Evolutionary conservation across 2,329 filamentous ascomycete species (phyloP).

Genomic region (Neofusicoccum laricinum): DNA sequence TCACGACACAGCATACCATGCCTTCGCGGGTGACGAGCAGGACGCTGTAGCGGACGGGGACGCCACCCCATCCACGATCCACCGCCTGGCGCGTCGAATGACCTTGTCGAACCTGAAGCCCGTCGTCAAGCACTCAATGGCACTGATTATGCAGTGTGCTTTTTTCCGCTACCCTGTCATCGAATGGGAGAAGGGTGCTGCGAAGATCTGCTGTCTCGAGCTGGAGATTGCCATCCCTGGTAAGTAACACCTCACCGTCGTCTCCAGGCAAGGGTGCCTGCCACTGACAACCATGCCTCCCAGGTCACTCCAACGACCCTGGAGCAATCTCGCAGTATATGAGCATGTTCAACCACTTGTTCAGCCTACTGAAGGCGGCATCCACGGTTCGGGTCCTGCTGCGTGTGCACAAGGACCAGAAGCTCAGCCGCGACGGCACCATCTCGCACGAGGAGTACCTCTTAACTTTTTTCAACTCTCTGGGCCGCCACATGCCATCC

Average conservation of each 20-base stretch:
- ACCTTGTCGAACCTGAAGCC: too few species aligned
- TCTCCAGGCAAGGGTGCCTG: neutral
- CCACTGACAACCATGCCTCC: neutral
- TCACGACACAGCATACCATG: neutral
- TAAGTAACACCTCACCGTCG: neutral
- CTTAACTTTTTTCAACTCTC: neutral
- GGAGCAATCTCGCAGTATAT: neutral
- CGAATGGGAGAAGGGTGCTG: neutral
- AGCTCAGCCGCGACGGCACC: neutral
- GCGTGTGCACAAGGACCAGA: neutral
- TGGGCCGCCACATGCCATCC: neutral
- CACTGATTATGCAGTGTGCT: neutral
- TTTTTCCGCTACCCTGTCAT: neutral
- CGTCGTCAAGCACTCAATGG: neutral
- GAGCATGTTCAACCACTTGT: neutral
- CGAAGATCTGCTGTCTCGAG: neutral
- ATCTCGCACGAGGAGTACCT: neutral
- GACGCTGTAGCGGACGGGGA: neutral
- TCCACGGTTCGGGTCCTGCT: neutral
- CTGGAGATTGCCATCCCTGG: neutral
- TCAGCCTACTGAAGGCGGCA: neutral
- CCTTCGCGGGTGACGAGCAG: neutral
- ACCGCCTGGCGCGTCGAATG: neutral
- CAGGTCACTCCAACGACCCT: neutral
- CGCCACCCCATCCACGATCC: neutral